phyloP scores from a whole-genome alignment of 306 rosid species.

The Medicago truncatula region MtrunA17r5.0-ANR NC_053046.1:10739501-10740000 shows the following conservation, averaged over 20 bases:
- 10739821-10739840: background rate
- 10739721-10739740: background rate
- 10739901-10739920: background rate
- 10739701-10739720: background rate
- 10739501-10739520: no score
- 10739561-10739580: no score
- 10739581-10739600: no score
- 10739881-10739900: background rate
- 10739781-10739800: background rate
- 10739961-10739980: no score
- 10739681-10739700: background rate
- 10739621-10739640: no score
- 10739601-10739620: no score
- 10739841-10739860: background rate
- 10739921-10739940: background rate
- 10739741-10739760: background rate
- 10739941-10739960: background rate
- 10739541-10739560: no score
- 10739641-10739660: conserved; percentile 33
- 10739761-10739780: background rate
- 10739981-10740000: background rate
- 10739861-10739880: background rate
- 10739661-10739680: background rate
- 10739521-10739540: no score
- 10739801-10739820: background rate